Base-by-base conservation (phyloP, 169 alveolate genomes). In the Plasmodium coatneyi region DNA sequence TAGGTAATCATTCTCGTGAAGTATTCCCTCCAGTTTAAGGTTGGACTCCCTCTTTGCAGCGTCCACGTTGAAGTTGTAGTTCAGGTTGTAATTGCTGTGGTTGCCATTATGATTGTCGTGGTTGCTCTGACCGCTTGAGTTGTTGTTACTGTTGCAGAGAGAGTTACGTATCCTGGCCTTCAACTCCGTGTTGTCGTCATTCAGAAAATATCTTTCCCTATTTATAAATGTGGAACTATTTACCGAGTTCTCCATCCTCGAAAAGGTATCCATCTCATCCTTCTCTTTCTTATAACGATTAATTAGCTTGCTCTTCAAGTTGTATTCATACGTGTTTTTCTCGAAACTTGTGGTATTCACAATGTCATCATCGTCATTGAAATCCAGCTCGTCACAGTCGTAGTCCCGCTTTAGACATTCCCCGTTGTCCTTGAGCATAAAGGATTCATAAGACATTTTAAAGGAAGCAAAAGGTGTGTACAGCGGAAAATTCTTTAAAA, bases 1-100 rank as follows among this genome's bases (percentile, higher is more conserved):
- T 78, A 78, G 80, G 46, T 76, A 87, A 87, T 87, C 93, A 46
- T 87, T 87, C 60, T 87, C 93, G 71, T 87, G 41, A 6, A 87
- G 71, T 78, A 87, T 78, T 16, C 87, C 93, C 49, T 87, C 93
- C 80, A 87, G 32, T 87, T 87, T 87, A 39, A 78, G 54, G 5
- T 87, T 87, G 2, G 93, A 87, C 34, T 87, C 89, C 34, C 82
- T 83, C 80, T 34, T 60, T 14, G 39, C 34, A 0, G 72, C n/a
- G 36, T 32, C 81, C 30, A 71, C 1, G 41, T 83, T 83, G 4
- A 66, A 60, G 0, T 60, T 60, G n/a, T 66, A 28, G n/a, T 19
- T 66, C 14, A 25, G 36, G 76, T 19, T 66, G 76, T 66, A 25
- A 25, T 66, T 60, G 14, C 32, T 12, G 56, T 46, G 0, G n/a